These are phyloP conservation scores for Phytopythium aichiense DNA, from an alignment of 352 stramenopile species.

Conservation along the genomic window DNA sequence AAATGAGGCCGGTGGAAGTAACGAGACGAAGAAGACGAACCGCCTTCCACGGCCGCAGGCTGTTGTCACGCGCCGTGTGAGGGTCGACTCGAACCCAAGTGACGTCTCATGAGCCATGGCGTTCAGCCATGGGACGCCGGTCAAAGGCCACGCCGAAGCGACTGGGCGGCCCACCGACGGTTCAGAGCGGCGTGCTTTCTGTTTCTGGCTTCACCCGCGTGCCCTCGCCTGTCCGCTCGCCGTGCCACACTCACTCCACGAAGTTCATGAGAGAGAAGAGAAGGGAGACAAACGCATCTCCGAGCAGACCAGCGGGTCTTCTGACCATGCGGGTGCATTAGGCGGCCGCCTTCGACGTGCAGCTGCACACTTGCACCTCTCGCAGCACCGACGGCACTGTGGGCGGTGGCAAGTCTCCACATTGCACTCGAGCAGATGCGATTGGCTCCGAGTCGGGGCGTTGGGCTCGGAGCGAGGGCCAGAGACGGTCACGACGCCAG, in stretches of 20 bases:
- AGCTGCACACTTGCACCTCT: background rate
- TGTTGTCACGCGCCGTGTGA: background rate
- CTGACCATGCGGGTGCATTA: background rate
- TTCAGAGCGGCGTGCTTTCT: background rate
- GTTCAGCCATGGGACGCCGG: background rate
- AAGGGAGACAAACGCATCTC: background rate
- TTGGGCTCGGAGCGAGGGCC: background rate
- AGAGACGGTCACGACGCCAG: background rate
- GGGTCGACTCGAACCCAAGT: background rate
- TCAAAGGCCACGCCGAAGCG: background rate
- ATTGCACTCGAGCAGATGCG: background rate
- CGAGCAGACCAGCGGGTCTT: background rate
- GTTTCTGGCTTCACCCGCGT: background rate
- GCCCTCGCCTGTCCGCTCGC: background rate
- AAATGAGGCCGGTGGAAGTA: slow-evolving; percentile 2
- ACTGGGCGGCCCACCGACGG: background rate
- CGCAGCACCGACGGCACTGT: background rate
- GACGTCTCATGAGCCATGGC: background rate
- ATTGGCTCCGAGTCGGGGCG: background rate
- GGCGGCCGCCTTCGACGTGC: background rate
- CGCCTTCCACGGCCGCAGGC: background rate
- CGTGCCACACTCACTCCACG: background rate
- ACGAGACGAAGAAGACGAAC: background rate
- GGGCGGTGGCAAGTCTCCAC: background rate
- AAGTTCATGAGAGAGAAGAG: too few species aligned